These are phyloP conservation scores for Triticum timopheevii DNA, from an alignment of 176 grass and related monocot genomes.

Conservation along the genomic window DNA sequence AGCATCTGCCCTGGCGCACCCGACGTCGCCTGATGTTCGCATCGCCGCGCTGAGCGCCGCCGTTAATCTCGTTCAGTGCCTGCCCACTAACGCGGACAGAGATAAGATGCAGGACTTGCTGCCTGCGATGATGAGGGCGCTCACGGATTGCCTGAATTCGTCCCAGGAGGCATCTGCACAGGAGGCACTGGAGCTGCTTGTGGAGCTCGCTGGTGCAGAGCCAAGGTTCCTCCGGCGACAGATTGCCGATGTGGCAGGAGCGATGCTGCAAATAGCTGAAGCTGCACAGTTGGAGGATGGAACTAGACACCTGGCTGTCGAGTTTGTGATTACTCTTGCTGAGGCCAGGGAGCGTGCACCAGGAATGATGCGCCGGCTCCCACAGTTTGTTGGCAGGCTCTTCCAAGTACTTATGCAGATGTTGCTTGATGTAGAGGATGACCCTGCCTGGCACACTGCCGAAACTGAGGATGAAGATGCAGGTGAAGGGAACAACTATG, in stretches of 20 bases:
- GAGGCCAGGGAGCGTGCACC: conserved; percentile 93
- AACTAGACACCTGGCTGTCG: conserved; percentile 83
- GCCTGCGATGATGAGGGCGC: conserved; percentile 88
- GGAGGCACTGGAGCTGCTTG: conserved; percentile 92
- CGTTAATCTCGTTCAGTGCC: conserved; percentile 85
- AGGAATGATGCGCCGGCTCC: conserved; percentile 93
- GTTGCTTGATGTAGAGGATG: conserved; percentile 94
- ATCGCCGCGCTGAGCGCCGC: conserved; percentile 74
- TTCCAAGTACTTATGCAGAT: conserved; percentile 98
- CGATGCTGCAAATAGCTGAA: conserved; percentile 90
- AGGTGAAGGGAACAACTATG: conserved; percentile 88
- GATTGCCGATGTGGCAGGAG: conserved; percentile 80
- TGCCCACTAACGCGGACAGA: conserved; percentile 65
- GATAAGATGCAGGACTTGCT: conserved; percentile 88
- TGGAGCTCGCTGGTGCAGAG: conserved; percentile 83
- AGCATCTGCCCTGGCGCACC: conserved; percentile 58
- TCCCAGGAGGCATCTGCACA: conserved; percentile 84
- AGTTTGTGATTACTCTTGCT: conserved; percentile 89
- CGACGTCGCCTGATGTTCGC: conserved; percentile 81
- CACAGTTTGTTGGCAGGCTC: conserved; percentile 87
- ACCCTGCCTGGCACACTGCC: conserved; percentile 80
- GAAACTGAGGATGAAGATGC: conserved; percentile 90
- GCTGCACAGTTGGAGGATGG: conserved; percentile 76
- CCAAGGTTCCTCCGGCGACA: conserved; percentile 87
- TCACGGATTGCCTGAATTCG: conserved; percentile 85